Percentiles rank a stretch among this genome's conserved stretches.
Conservation (phyloP, 2,329 filamentous ascomycete species). For the Allantophomopsis lycopodina region DNA sequence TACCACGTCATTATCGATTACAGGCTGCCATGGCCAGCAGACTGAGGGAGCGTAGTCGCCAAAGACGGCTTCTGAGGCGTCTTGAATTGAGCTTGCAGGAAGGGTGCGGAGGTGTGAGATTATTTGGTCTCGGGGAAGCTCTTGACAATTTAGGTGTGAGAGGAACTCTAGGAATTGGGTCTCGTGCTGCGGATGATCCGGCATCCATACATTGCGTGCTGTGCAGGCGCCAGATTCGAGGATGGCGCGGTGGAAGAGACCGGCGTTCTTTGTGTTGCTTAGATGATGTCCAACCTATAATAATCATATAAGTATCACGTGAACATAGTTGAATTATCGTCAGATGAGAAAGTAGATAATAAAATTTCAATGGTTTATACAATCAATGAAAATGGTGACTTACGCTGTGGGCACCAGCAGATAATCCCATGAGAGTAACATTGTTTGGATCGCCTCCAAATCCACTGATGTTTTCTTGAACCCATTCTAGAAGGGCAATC, state of each 20-base stretch:
- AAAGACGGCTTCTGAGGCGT: constrained; percentile 30
- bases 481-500: constrained; percentile 42
- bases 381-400: constrained; percentile 1
- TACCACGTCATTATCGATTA: constrained; percentile 42
- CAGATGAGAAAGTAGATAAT: no score
- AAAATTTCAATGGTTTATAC: background rate
- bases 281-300: constrained; percentile 53
- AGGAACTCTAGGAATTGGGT: constrained; percentile 42
- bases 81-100: constrained; percentile 21
- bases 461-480: constrained; percentile 39
- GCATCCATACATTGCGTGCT: constrained; percentile 35
- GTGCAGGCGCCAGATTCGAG: constrained; percentile 43
- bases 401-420: constrained; percentile 45
- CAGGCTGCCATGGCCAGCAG: constrained; percentile 55
- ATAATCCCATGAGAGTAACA: constrained; percentile 47
- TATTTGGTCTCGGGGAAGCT: constrained; percentile 28
- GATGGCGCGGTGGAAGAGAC: constrained; percentile 37
- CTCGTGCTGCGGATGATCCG: constrained; percentile 41
- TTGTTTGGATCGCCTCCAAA: constrained; percentile 46
- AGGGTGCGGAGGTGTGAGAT: constrained; percentile 35
- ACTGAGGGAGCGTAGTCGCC: constrained; percentile 26
- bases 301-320: no score
- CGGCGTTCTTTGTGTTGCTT: constrained; percentile 27
- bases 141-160: constrained; percentile 31
- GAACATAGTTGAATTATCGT: no score